A percentile compares a stretch with the other conserved stretches of the same genome.
Evolutionary conservation across 768 basidiomycete genomes (phyloP).

Genomic region (Kwoniella sp.): DNA sequence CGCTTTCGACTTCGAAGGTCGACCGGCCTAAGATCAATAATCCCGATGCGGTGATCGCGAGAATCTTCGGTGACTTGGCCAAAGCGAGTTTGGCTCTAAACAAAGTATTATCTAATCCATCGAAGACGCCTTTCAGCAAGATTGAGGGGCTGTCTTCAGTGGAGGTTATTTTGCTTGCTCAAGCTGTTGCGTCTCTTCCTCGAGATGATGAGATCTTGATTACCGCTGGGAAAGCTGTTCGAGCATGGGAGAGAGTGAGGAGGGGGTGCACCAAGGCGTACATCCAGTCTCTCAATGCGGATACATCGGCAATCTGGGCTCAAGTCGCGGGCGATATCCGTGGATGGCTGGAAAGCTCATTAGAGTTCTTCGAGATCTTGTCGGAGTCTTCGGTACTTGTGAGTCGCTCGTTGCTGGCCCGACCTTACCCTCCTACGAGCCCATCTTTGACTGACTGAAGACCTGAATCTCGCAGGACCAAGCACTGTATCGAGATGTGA

Average conservation of each 20-base stretch:
- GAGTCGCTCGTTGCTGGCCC: no score
- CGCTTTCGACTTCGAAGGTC: not conserved
- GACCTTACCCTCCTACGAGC: no score
- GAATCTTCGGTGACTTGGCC: slow-evolving; percentile 32
- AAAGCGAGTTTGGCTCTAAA: slow-evolving; percentile 23
- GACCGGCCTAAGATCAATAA: slow-evolving; percentile 14
- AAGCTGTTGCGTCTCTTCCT: slow-evolving; percentile 18
- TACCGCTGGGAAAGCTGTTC: slow-evolving; percentile 30
- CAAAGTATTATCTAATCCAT: slow-evolving; percentile 3
- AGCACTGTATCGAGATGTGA: slow-evolving; percentile 14
- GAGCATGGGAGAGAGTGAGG: slow-evolving; percentile 37
- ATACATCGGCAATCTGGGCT: not conserved
- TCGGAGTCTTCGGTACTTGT: slow-evolving; percentile 15
- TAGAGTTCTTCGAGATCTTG: slow-evolving; percentile 23
- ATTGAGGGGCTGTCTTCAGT: not conserved
- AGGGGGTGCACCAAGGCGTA: slow-evolving; percentile 23
- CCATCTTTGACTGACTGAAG: no score
- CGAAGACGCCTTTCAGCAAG: not conserved
- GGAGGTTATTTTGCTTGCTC: slow-evolving; percentile 5
- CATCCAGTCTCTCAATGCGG: not conserved
- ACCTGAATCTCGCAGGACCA: slow-evolving; percentile 5
- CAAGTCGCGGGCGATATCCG: not conserved
- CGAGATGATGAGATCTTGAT: slow-evolving; percentile 6
- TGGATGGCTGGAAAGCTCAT: slow-evolving; percentile 4
- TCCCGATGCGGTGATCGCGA: slow-evolving; percentile 22